Evolutionary conservation across 2,329 filamentous ascomycete genomes (phyloP).

Genomic region (Ascochyta pisi): DNA sequence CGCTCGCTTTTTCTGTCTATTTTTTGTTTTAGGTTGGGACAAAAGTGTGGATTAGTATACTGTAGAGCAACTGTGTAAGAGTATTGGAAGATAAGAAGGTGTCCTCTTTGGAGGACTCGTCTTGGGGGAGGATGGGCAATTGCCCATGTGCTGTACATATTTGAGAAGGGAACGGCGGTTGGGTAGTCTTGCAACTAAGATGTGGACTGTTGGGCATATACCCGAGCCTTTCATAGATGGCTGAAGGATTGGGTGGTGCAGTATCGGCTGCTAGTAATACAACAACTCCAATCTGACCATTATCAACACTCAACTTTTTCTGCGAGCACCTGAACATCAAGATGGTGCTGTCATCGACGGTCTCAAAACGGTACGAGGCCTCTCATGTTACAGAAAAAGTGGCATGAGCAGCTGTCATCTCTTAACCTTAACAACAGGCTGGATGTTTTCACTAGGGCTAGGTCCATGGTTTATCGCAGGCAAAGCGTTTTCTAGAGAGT

Average conservation of each 20-base stretch:
- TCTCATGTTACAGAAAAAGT: no score
- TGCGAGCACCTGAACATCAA: neutral
- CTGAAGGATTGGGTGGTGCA: neutral
- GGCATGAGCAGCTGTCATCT: no score
- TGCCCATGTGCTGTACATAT: constrained; percentile 4
- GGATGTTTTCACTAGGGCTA: no score
- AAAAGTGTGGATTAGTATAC: constrained; percentile 8
- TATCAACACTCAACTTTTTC: neutral
- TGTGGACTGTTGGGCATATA: neutral
- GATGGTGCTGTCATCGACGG: neutral
- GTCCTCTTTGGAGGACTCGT: neutral
- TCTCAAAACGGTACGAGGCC: constrained; percentile 3
- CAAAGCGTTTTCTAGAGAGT: no score
- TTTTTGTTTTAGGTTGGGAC: neutral
- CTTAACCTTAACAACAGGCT: no score
- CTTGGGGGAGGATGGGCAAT: neutral
- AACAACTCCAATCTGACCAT: neutral
- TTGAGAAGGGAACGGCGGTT: neutral
- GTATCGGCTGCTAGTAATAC: constrained; percentile 12
- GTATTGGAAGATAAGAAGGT: neutral
- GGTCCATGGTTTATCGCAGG: no score
- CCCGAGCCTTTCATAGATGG: neutral
- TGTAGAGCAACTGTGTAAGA: constrained; percentile 11
- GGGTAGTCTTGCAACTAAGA: neutral
- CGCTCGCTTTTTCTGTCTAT: constrained; percentile 1